These are phyloP conservation scores for Geranomyces michiganensis DNA, from an alignment of 192 early-diverging fungal genomes.

Conservation along the genomic window DNA sequence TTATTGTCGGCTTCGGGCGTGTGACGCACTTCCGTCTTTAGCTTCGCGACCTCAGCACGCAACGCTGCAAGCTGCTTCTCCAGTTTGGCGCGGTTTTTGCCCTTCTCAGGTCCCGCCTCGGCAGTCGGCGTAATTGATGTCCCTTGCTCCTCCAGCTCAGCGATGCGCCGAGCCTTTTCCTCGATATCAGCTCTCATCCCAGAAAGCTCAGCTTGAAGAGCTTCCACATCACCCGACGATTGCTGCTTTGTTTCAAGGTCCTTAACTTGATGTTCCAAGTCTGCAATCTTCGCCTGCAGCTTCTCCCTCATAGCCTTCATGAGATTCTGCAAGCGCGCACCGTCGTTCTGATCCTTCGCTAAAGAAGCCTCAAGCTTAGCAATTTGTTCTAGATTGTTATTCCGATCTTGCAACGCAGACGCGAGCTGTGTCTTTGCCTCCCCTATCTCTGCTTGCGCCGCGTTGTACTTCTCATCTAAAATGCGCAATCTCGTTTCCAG, in stretches of 20 bases:
- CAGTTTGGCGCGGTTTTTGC: conserved; percentile 8
- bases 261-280: conserved; percentile 26
- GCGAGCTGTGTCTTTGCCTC: conserved; percentile 21
- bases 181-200: not conserved
- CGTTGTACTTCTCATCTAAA: not conserved
- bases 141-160: not conserved
- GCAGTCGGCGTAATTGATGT: not conserved
- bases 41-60: conserved; percentile 5
- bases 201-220: not conserved
- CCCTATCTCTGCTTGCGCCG: conserved; percentile 21
- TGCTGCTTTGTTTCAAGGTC: not conserved
- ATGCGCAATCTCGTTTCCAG: too few species aligned
- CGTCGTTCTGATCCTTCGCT: conserved; percentile 13
- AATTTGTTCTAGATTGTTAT: conserved; percentile 25
- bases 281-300: conserved; percentile 15
- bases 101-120: conserved; percentile 1
- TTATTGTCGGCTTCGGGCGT: not conserved
- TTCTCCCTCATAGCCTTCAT: conserved; percentile 28
- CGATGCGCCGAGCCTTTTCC: conserved; percentile 6
- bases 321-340: conserved; percentile 18
- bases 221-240: not conserved
- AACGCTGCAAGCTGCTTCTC: conserved; percentile 12
- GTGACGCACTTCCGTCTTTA: not conserved
- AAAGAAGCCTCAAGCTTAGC: conserved; percentile 28
- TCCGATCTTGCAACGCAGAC: conserved; percentile 24